Conservation (phyloP, 495 filamentous ascomycete genomes). For the Penicillium cataractarum region DNA sequence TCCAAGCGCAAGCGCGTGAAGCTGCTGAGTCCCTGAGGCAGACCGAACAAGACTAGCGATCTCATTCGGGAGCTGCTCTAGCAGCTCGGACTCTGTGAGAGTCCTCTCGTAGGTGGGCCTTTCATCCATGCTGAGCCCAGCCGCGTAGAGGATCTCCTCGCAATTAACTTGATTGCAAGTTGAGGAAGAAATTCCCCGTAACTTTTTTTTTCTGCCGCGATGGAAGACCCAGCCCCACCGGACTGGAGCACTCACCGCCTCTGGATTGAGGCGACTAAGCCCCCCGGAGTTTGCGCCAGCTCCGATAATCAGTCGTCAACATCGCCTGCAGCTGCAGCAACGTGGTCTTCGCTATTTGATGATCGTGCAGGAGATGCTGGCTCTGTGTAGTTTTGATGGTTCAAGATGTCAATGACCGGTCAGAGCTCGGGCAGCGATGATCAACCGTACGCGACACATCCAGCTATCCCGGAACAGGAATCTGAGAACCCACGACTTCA, state of each 20-base stretch:
- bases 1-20: constrained; percentile 67
- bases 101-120: constrained; percentile 50
- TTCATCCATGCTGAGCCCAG: constrained; percentile 46
- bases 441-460: constrained; percentile 14
- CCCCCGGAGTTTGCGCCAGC: constrained; percentile 30
- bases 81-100: constrained; percentile 49
- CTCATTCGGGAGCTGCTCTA: constrained; percentile 64
- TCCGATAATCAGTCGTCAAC: constrained; percentile 19
- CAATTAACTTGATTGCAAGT: constrained; percentile 25
- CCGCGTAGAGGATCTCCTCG: constrained; percentile 42
- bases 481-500: constrained; percentile 14
- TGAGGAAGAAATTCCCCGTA: constrained; percentile 28
- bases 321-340: neutral
- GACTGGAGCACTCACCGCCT: constrained; percentile 36
- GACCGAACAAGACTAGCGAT: constrained; percentile 65
- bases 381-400: constrained; percentile 24
- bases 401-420: constrained; percentile 32
- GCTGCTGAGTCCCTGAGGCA: constrained; percentile 64
- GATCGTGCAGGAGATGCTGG: constrained; percentile 22
- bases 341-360: neutral
- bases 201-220: constrained; percentile 50
- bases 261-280: constrained; percentile 23
- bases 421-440: constrained; percentile 24
- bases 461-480: constrained; percentile 22
- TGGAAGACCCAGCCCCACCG: constrained; percentile 39